phyloP scores from a whole-genome alignment of 192 early-diverging fungal genomes.

The Backusella parvicylindrica region DNA sequence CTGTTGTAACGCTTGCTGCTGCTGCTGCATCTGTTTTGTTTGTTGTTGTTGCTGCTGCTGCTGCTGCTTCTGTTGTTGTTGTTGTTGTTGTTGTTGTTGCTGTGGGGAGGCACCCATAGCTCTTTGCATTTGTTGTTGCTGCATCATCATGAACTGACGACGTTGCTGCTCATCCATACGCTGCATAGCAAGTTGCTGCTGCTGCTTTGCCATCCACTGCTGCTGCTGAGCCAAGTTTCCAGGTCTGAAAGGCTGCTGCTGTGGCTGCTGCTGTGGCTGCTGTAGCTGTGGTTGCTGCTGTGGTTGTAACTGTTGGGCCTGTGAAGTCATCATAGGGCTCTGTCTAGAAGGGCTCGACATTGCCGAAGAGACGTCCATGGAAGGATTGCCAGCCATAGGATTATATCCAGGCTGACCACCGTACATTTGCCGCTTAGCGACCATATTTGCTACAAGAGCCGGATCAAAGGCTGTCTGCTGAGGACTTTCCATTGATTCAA shows the following conservation, averaged over 20 bases:
- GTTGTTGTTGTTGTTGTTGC: conserved; percentile 14
- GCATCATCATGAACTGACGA: conserved; percentile 19
- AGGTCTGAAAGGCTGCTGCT: background rate
- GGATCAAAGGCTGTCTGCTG: conserved; percentile 7
- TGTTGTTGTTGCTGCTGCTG: background rate
- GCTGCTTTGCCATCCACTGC: conserved; percentile 3
- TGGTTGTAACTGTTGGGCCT: background rate
- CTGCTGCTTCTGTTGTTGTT: conserved; percentile 15
- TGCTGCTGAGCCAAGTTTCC: background rate
- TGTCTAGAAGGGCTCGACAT: background rate
- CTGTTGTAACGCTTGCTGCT: background rate
- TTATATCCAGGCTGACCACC: background rate
- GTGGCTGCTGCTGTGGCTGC: background rate
- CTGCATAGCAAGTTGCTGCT: conserved; percentile 8
- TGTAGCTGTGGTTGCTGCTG: conserved; percentile 1
- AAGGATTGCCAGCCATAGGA: background rate
- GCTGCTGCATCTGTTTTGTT: conserved; percentile 3
- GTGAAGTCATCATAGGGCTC: conserved; percentile 7
- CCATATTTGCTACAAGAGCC: background rate
- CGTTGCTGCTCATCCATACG: conserved; percentile 20
- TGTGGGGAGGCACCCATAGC: conserved; percentile 7
- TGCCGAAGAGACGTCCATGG: background rate
- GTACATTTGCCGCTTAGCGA: conserved; percentile 5
- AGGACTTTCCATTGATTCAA: background rate
- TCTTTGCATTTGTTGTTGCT: conserved; percentile 11